Conservation (phyloP, 495 filamentous ascomycete genomes). For the Aspergillus panamensis region DNA sequence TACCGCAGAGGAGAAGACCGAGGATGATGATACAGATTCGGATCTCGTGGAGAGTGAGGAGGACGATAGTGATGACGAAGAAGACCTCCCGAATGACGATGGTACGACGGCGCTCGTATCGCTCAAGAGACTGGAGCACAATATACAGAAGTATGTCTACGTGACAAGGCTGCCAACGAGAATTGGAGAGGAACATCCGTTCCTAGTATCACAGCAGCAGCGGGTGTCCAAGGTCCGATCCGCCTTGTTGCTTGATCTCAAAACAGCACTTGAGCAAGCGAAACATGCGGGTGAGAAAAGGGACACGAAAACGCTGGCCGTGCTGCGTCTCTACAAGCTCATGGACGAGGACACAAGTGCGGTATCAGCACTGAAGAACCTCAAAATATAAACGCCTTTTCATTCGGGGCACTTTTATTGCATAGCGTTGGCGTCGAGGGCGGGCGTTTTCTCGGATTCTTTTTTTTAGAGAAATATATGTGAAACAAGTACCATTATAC, state of each 20-base stretch:
- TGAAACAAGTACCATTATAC: constrained; percentile 53
- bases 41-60: constrained; percentile 42
- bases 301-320: constrained; percentile 57
- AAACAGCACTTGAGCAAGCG: constrained; percentile 71
- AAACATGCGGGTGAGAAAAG: constrained; percentile 51
- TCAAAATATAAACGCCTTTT: constrained; percentile 47
- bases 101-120: constrained; percentile 38
- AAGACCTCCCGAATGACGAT: constrained; percentile 47
- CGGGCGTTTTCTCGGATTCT: constrained; percentile 4
- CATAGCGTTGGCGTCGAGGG: constrained; percentile 45
- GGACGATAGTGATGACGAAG: constrained; percentile 55
- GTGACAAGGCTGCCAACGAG: constrained; percentile 48
- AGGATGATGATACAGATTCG: constrained; percentile 36
- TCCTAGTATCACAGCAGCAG: constrained; percentile 54
- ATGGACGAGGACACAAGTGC: constrained; percentile 73
- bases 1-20: constrained; percentile 8
- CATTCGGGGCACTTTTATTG: constrained; percentile 17
- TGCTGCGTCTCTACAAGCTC: constrained; percentile 72
- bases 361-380: constrained; percentile 55
- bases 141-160: constrained; percentile 56
- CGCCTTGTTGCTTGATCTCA: constrained; percentile 80
- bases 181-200: constrained; percentile 62
- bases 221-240: constrained; percentile 61
- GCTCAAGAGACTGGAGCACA: constrained; percentile 50
- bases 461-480: constrained; percentile 29